phyloP scores from a whole-genome alignment of 1,284 basidiomycete genomes.

The Malassezia globosa region DNA sequence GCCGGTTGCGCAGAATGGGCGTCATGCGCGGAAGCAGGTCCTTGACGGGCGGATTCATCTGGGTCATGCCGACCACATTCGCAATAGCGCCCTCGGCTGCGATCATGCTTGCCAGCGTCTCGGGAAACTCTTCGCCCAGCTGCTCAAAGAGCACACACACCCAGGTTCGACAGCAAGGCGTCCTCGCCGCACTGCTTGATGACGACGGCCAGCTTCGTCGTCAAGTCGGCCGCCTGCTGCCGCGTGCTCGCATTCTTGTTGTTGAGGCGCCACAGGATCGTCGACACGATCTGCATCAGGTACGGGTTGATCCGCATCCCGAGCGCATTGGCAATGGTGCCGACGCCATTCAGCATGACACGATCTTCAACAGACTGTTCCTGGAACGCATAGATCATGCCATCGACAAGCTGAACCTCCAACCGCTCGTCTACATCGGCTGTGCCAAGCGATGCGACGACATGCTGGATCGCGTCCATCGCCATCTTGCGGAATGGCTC shows the following conservation, averaged over 20 bases:
- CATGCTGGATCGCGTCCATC: slow-evolving; percentile 99
- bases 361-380: slow-evolving; percentile 98
- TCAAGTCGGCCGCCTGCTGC: slow-evolving; percentile 94
- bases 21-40: slow-evolving; percentile 98
- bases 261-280: slow-evolving; percentile 94
- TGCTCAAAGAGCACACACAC: slow-evolving; percentile 96
- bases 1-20: slow-evolving; percentile 92
- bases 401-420: slow-evolving; percentile 86
- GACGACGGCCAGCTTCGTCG: slow-evolving; percentile 82
- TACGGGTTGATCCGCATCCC: slow-evolving; percentile 98
- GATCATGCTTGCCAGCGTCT: slow-evolving; percentile 91
- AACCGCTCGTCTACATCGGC: slow-evolving; percentile 93
- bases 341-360: slow-evolving; percentile 97
- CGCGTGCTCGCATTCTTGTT: slow-evolving; percentile 99
- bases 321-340: slow-evolving; percentile 88
- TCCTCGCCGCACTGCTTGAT: slow-evolving; percentile 99
- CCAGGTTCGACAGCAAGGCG: slow-evolving; percentile 84
- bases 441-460: slow-evolving; percentile 78
- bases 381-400: slow-evolving; percentile 98
- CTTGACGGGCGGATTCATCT: slow-evolving; percentile 99
- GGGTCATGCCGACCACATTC: slow-evolving; percentile 99
- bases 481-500: slow-evolving; percentile 99
- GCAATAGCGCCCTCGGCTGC: slow-evolving; percentile 96
- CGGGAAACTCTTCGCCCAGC: slow-evolving; percentile 97
- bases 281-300: slow-evolving; percentile 97